Evolutionary conservation across 345 rosid species (phyloP).

Genomic region (Syzygium aqueum): DNA sequence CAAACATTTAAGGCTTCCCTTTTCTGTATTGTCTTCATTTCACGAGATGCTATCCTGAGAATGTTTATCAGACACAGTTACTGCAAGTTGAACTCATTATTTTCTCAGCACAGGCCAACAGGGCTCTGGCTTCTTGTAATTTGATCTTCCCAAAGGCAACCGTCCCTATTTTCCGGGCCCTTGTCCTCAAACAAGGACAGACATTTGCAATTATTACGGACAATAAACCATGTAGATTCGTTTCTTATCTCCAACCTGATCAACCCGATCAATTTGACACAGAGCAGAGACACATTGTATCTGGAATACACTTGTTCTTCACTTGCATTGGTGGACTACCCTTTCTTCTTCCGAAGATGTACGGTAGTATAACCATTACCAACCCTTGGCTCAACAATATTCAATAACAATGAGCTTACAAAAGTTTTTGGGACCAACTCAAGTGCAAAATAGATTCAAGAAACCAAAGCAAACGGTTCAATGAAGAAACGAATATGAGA

Average conservation of each 20-base stretch:
- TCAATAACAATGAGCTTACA: neutral
- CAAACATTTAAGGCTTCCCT: neutral
- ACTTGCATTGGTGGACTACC: neutral
- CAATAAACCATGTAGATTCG: neutral
- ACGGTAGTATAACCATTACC: neutral
- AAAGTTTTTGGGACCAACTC: neutral
- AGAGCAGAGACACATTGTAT: neutral
- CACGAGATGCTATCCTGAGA: neutral
- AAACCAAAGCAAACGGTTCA: neutral
- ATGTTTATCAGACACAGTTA: neutral
- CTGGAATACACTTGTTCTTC: neutral
- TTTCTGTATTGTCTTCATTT: neutral
- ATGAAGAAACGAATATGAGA: neutral
- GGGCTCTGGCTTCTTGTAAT: neutral
- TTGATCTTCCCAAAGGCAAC: neutral
- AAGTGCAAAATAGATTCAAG: neutral
- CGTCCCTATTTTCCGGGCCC: neutral
- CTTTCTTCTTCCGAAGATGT: neutral
- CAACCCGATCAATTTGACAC: neutral
- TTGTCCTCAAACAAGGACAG: neutral
- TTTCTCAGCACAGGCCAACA: neutral
- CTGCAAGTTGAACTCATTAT: neutral
- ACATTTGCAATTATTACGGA: neutral
- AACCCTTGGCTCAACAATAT: neutral
- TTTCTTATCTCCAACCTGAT: neutral